A percentile compares a stretch with the other conserved stretches of the same genome.
Evolutionary conservation across 768 basidiomycete species (phyloP).

Genomic region (Dioszegia hungarica): DNA sequence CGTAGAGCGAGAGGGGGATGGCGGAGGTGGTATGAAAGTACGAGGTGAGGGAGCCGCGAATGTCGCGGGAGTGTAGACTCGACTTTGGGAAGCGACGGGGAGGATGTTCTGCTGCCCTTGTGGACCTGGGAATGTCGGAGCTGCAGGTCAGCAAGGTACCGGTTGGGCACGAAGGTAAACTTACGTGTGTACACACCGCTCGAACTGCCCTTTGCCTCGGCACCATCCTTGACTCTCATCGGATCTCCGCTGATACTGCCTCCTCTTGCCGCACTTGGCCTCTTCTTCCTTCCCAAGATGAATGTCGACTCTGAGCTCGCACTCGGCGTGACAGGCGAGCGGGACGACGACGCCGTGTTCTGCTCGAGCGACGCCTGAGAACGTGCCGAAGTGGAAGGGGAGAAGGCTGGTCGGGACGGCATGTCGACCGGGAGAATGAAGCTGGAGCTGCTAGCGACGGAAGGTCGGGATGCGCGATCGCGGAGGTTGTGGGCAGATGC

Average conservation of each 20-base stretch:
- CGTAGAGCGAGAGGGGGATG: not conserved
- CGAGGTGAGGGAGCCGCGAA: not conserved
- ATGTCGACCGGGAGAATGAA: not conserved
- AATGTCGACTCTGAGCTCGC: not conserved
- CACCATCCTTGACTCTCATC: not conserved
- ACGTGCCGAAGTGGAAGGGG: not conserved
- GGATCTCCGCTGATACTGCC: constrained; percentile 10
- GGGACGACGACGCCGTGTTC: not conserved
- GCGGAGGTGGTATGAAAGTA: not conserved
- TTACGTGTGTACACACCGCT: constrained; percentile 8
- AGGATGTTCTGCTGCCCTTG: not conserved
- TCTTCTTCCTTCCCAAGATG: not conserved
- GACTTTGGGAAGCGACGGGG: not conserved
- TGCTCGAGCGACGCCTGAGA: too few species aligned
- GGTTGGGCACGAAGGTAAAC: not conserved
- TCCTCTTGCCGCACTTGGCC: not conserved
- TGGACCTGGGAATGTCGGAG: constrained; percentile 1
- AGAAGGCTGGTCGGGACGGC: not conserved
- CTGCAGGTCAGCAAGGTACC: not conserved
- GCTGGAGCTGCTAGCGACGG: not conserved
- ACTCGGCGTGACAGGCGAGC: not conserved
- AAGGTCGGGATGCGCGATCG: not conserved
- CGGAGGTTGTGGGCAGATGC: constrained; percentile 6
- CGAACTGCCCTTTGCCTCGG: not conserved
- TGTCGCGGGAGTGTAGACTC: not conserved